phyloP scores from a whole-genome alignment of 257 asterid species.

The Ophiorrhiza pumila region DNA sequence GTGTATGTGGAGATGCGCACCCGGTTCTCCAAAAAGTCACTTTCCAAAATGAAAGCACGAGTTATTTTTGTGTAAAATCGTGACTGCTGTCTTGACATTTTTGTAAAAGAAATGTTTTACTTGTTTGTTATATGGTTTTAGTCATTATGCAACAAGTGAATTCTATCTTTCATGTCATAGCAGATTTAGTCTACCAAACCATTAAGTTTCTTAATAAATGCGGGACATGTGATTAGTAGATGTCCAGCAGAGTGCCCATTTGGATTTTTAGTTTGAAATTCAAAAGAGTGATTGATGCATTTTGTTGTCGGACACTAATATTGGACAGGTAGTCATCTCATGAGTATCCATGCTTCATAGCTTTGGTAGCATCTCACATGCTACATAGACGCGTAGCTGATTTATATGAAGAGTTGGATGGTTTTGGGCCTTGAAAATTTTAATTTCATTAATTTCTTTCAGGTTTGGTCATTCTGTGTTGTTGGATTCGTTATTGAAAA shows the following conservation, averaged over 20 bases:
- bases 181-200: not conserved
- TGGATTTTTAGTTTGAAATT: not conserved
- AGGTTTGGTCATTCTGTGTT: not conserved
- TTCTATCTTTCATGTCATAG: not conserved
- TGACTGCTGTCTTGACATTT: not conserved
- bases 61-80: not conserved
- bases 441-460: not conserved
- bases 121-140: not conserved
- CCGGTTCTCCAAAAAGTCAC: not conserved
- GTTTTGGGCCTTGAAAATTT: not conserved
- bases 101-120: not conserved
- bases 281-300: not conserved
- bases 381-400: not conserved
- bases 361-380: not conserved
- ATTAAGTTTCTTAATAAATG: not conserved
- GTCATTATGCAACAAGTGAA: not conserved
- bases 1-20: not conserved
- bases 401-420: not conserved
- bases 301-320: not conserved
- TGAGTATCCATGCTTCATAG: not conserved
- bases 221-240: not conserved
- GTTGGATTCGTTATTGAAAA: too few species aligned
- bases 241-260: not conserved
- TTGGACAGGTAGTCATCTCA: not conserved
- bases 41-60: not conserved